Evolutionary conservation across 768 basidiomycete genomes (phyloP), one percentile per base, ranked within the genome.

Genomic region (Krasilnikovozyma curviuscula): DNA sequence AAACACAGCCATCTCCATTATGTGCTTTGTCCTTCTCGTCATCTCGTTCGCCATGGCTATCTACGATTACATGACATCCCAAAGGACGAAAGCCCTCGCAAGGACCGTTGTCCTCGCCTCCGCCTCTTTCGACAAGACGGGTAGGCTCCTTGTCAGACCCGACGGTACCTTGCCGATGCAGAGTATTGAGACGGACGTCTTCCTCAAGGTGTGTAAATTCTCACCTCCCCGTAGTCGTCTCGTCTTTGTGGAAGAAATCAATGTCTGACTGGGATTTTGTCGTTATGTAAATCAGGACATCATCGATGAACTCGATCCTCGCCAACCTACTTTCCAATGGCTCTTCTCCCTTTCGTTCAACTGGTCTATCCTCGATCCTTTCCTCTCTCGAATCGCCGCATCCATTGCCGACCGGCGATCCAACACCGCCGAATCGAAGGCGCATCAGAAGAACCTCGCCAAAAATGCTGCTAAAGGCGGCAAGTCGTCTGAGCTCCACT

Each of bases 311-410:
- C 59, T 65, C 10, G 63, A 65, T 40, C 61, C 61, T 21, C 56
- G 57, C n/a, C 56, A 57, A 40, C 52, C 60, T n/a, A 62, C 59
- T 6, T 66, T 64, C 60, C 65, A 65, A 44, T 66, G 64, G 64
- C 55, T 66, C 5, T 66, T 61, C 57, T 57, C 59, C 28, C 55
- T 66, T 18, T 58, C 63, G 1, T 65, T 63, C 57, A 58, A 63
- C 54, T 66, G 65, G 65, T 27, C 46, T 19, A 51, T 63, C 24
- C 58, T 66, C 44, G 55, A 54, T 10, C 61, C 65, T 2, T 61
- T 60, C 53, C 55, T 61, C 28, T 54, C 59, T n/a, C 57, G 59
- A 6, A 61, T 65, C 46, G 42, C 57, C 24, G 51, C 49, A 27
- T 49, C 55, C n/a, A 53, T 60, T 30, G 32, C 49, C 19, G 51